Evolutionary conservation across 2,329 filamentous ascomycete genomes (phyloP).

Genomic region (Stagonosporopsis rhizophila): DNA sequence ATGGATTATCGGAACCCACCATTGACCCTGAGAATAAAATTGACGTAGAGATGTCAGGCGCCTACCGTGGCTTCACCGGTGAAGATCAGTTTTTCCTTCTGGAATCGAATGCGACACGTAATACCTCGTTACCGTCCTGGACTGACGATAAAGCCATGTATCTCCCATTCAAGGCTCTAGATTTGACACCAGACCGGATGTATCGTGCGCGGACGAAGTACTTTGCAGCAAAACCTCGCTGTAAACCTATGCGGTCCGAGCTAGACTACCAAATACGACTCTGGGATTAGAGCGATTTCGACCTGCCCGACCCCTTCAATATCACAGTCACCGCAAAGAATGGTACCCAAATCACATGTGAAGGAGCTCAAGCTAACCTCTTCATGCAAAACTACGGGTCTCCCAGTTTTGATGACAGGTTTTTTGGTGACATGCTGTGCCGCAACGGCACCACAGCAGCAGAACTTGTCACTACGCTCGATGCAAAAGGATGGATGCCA

Average conservation of each 20-base stretch:
- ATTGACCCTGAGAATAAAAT: slow-evolving; percentile 1
- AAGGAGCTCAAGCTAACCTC: not conserved
- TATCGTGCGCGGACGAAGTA: slow-evolving; percentile 1
- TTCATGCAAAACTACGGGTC: slow-evolving; percentile 3
- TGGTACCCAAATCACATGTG: not conserved
- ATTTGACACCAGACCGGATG: not conserved
- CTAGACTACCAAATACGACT: not conserved
- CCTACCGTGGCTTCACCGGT: slow-evolving; percentile 29
- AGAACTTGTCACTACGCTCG: slow-evolving; percentile 19
- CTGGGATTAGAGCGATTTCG: slow-evolving; percentile 1
- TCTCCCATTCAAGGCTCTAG: slow-evolving; percentile 49
- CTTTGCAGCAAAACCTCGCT: not conserved
- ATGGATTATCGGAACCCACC: slow-evolving; percentile 29
- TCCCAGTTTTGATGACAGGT: not conserved
- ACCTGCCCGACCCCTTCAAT: not conserved
- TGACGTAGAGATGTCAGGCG: slow-evolving; percentile 13
- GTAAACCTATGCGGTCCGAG: not conserved
- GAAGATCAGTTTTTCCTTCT: slow-evolving; percentile 51
- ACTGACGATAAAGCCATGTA: slow-evolving; percentile 55
- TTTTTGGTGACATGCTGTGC: not conserved
- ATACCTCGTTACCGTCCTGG: slow-evolving; percentile 59
- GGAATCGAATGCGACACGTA: slow-evolving; percentile 55
- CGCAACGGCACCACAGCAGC: slow-evolving; percentile 16
- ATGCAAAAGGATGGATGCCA: not conserved
- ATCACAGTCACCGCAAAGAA: not conserved